These are phyloP conservation scores for Bidens hawaiensis DNA, from an alignment of 140 eudicot species.

Conservation along the genomic window DNA sequence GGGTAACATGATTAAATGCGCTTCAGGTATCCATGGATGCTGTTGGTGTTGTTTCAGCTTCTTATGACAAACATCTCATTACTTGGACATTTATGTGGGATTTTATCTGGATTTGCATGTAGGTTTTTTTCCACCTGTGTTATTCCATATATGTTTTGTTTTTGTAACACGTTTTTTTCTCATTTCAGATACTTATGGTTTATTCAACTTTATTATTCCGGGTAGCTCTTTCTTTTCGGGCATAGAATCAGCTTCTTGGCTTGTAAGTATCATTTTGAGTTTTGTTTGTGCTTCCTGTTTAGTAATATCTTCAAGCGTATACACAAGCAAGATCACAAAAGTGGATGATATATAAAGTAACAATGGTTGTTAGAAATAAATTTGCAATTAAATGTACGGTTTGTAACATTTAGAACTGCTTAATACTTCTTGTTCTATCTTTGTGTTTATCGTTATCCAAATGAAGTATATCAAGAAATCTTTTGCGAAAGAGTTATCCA, in stretches of 20 bases:
- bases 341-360: background rate
- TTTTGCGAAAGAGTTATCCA: background rate
- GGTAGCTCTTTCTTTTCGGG: slow-evolving; percentile 78
- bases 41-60: slow-evolving; percentile 75
- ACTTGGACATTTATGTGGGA: slow-evolving; percentile 95
- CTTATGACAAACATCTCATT: slow-evolving; percentile 87
- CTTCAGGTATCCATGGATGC: slow-evolving; percentile 83
- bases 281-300: background rate
- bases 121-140: slow-evolving; percentile 20
- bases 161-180: slow-evolving; percentile 7
- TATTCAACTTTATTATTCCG: slow-evolving; percentile 71
- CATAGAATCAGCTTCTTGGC: slow-evolving; percentile 79
- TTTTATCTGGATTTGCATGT: slow-evolving; percentile 97
- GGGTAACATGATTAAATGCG: background rate
- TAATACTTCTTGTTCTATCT: background rate
- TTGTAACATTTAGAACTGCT: background rate
- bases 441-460: background rate
- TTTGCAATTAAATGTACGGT: background rate
- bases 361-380: background rate
- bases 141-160: background rate
- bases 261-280: slow-evolving; percentile 49
- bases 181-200: slow-evolving; percentile 73
- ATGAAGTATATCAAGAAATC: background rate
- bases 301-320: background rate
- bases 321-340: background rate